These are phyloP conservation scores for Aspergillus cejpii DNA, from an alignment of 2,329 filamentous ascomycete species.

Conservation along the genomic window DNA sequence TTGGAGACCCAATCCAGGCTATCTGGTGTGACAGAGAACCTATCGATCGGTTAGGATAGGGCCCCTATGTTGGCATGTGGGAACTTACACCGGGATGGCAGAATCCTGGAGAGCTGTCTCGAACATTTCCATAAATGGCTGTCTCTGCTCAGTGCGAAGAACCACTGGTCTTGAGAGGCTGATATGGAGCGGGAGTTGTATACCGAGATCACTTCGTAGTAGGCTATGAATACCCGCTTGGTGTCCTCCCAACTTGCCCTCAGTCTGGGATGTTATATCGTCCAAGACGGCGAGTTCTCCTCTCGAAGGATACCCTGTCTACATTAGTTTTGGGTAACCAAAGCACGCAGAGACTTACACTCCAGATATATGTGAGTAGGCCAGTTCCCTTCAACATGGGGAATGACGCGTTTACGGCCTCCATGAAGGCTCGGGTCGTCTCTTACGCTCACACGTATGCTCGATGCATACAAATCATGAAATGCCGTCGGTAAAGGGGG, in stretches of 20 bases:
- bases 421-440: conserved; percentile 83
- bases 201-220: conserved; percentile 69
- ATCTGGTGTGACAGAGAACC: conserved; percentile 43
- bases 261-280: conserved; percentile 23
- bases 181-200: conserved; percentile 76
- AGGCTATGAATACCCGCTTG: conserved; percentile 54
- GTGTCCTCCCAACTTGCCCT: conserved; percentile 39
- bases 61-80: neutral
- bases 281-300: conserved; percentile 30
- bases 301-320: conserved; percentile 37
- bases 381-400: conserved; percentile 86
- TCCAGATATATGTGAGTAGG: conserved; percentile 88
- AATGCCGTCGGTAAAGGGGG: conserved; percentile 75
- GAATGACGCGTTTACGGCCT: conserved; percentile 71
- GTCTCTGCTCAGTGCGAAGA: conserved; percentile 65
- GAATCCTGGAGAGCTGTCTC: conserved; percentile 39
- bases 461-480: conserved; percentile 82
- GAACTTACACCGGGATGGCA: conserved; percentile 42
- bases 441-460: conserved; percentile 64
- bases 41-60: conserved; percentile 29
- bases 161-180: conserved; percentile 78
- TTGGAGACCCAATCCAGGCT: conserved; percentile 60
- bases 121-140: conserved; percentile 57
- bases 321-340: conserved; percentile 12
- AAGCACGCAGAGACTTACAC: conserved; percentile 55